Evolutionary conservation across 176 grass and related monocot species (phyloP), one percentile per base, ranked within the genome.

Genomic region (Aegilops speltoides): DNA sequence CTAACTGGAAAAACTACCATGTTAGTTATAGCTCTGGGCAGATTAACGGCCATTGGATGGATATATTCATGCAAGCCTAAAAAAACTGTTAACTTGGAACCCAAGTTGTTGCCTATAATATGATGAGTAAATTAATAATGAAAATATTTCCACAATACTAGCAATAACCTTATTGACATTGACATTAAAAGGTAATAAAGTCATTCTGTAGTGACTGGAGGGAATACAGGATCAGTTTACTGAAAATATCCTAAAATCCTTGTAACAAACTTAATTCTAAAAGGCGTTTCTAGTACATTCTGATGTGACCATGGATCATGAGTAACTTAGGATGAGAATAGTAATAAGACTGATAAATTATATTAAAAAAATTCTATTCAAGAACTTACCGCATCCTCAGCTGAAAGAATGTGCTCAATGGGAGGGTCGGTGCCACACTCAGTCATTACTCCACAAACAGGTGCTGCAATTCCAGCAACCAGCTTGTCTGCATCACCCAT

Each of bases 371-470:
- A 65, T 25, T 73, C 38, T 29, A 36, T 23, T 33, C 13, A 81
- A 31, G 89, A 84, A 78, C 90, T 86, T 94, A 98, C 96, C 64
- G 93, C 96, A 68, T 98, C 92, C 87, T 98, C 93, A 79, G 92
- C 90, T 63, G 81, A 81, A 92, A 98, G 93, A 83, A 87, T 84
- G 80, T 94, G 96, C 48, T 96, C 93, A 19, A 91, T 80, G 72
- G 93, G 90, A 89, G 93, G 88, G 78, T 88, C 83, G 25, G 83
- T 94, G 20, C 79, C 93, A 88, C 92, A 96, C 79, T 96, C 89
- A 3, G 79, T 91, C 96, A 98, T 96, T 32, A 96, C 88, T 79
- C 96, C 96, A 66, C 92, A 87, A 32, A 78, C 32, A 80, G 91
- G 79, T 76, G 86, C 92, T 86, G 90, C 84, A 76, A 89, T 94